Base-by-base conservation (phyloP, 2,329 filamentous ascomycete species). In the Fusarium sp. region DNA sequence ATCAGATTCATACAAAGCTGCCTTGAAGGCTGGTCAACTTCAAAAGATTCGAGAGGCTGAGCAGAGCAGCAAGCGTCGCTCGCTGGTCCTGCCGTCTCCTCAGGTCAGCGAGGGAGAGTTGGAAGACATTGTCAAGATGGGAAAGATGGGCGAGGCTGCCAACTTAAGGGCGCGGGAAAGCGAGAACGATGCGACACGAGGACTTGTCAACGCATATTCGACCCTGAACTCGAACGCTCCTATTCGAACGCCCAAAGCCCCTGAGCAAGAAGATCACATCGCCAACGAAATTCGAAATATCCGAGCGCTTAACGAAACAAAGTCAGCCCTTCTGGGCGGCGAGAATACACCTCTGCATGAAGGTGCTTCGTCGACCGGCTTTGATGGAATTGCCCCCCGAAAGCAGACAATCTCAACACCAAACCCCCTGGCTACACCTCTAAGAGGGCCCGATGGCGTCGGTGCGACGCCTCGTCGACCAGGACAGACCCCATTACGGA, bases 121-220 rank as follows among this genome's bases (percentile, higher is more conserved):
- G 68, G 97, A 99, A 80, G 95, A 98, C 76, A 98, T 99, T 79
- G 95, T 99, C 74, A 99, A 99, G 86, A 97, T 98, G 95, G 96
- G 97, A 52, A 94, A 97, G 89, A 90, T 95, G 69, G 97, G 96
- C 40, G 95, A 98, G 80, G 92, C 93, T 61, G 97, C 97, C 50
- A 95, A 92, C 78, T 86, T 88, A 72, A 87, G 94, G 81, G 94
- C 94, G 6, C 90, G 90, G 52, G 91, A 91, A 63, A 93, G 94
- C 81, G 95, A 98, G 69, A 97, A 95, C 73, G 91, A 95, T 80
- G 91, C 94, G 62, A 97, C 95, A 1, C 91, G 93, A 74, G 95
- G 95, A 6, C 87, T 99, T 54, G 90, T 98, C 67, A 95, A 94
- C 74, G 94, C 95, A 76, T 99, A 99, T 82, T 91, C 93, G 17